Evolutionary conservation across 23 red algal genomes (phyloP).

Genomic region (Pyropia haitanensis): DNA sequence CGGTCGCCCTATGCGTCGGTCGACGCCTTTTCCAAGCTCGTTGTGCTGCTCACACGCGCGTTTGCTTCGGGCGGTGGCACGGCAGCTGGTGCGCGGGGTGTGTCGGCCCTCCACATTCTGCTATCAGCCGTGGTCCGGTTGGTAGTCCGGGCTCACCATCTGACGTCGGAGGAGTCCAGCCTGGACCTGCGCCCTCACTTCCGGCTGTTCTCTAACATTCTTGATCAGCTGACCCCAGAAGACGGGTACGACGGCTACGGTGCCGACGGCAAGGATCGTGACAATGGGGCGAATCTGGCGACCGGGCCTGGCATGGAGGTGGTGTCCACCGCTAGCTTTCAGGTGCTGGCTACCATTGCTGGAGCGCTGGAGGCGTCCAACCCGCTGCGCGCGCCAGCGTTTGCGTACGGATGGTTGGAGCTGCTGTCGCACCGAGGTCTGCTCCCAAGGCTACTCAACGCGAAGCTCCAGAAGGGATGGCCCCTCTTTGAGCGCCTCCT

Average conservation of each 20-base stretch:
- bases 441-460: conserved; percentile 56
- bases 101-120: too few species aligned
- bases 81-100: too few species aligned
- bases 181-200: conserved; percentile 40
- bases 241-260: too few species aligned
- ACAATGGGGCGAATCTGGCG: not conserved
- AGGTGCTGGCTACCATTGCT: conserved; percentile 32
- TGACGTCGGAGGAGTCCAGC: too few species aligned
- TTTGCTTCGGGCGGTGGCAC: too few species aligned
- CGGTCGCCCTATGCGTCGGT: not conserved
- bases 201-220: conserved; percentile 36
- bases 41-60: not conserved
- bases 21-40: conserved; percentile 1
- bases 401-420: conserved; percentile 91
- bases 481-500: conserved; percentile 67
- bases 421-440: conserved; percentile 61
- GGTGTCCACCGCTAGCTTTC: conserved; percentile 9
- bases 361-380: conserved; percentile 53
- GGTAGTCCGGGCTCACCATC: too few species aligned
- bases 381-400: conserved; percentile 49
- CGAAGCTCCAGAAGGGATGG: conserved; percentile 34
- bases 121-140: too few species aligned
- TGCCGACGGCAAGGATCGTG: too few species aligned
- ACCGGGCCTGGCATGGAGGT: not conserved
- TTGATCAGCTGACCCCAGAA: conserved; percentile 11